Base-by-base conservation (phyloP, 805 yeast species). In the Ogataea paraovalis region DNA sequence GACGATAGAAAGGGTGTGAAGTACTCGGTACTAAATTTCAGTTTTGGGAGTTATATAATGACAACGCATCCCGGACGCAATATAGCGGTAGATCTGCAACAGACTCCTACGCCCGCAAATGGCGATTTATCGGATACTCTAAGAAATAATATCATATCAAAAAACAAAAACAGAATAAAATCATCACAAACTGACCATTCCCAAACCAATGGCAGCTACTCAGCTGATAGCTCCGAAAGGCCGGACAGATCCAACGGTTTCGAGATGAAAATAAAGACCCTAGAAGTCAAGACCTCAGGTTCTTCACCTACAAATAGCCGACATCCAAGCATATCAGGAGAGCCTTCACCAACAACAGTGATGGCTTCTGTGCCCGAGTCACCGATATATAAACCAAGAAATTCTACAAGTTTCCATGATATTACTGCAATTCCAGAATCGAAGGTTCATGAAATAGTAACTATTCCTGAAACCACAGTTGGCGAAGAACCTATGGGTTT, bases 221-320 rank as follows among this genome's bases (percentile, higher is more conserved):
- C 33, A 3, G 21, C 23, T 8, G 23, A 20, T 9, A 48, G 45
- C 13, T n/a, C 45, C 5, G 53, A 45, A 6, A 44, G 42, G 19
- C 21, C 45, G 2, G 43, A 40, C 19, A 44, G 43, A 21, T n/a
- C 39, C 18, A 33, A 43, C 30, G 52, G 48, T 23, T 52, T 51
- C 4, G 53, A 55, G 21, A 45, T 51, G 53, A 47, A 51, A 27
- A 48, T 53, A n/a, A 53, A 51, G 20, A 51, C 43, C 23, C 46
- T 41, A 14, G 54, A 55, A 21, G 45, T 50, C 33, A 22, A 47
- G 7, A 44, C 49, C 22, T 38, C 42, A 21, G 30, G 30, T 12
- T 19, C 32, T 1, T 19, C 43, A 13, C 16, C 21, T 10, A 14
- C 34, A 14, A 30, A 10, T 14, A 30, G 14, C n/a, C 38, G 22